Percentiles rank a stretch among this genome's conserved stretches.
Evolutionary conservation across 805 yeast genomes (phyloP).

Genomic region (Saccharomyces paradoxus): DNA sequence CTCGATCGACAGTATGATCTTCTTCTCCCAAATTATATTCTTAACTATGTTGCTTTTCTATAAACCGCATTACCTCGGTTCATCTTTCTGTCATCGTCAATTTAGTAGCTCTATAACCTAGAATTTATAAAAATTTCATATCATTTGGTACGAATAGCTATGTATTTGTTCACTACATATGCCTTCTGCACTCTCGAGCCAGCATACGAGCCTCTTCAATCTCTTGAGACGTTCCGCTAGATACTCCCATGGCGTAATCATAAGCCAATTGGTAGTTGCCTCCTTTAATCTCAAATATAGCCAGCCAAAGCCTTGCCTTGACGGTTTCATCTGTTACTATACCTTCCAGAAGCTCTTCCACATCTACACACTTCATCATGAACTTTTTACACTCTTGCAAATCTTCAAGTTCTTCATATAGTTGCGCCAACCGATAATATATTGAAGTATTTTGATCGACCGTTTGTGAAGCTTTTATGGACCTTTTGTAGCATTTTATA

Average conservation of each 20-base stretch:
- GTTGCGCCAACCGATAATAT: conserved; percentile 53
- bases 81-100: not conserved
- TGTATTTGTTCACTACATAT: conserved; percentile 14
- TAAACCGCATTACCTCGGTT: not conserved
- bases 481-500: conserved; percentile 72
- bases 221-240: conserved; percentile 70
- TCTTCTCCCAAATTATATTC: not conserved
- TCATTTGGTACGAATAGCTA: not conserved
- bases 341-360: conserved; percentile 54
- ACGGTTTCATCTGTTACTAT: conserved; percentile 59
- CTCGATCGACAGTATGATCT: not conserved
- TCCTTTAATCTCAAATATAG: conserved; percentile 51
- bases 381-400: conserved; percentile 45
- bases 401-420: conserved; percentile 53
- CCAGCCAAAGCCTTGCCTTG: conserved; percentile 82
- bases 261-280: conserved; percentile 62
- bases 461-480: conserved; percentile 45
- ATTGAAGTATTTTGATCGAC: conserved; percentile 49
- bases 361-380: conserved; percentile 53
- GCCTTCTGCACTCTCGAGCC: conserved; percentile 65
- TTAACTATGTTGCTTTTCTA: not conserved
- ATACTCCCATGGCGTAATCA: conserved; percentile 61
- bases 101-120: not conserved
- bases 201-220: conserved; percentile 84
- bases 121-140: not conserved